Conservation (phyloP, 139 green algal species). For the Coelastrella sp. region DNA sequence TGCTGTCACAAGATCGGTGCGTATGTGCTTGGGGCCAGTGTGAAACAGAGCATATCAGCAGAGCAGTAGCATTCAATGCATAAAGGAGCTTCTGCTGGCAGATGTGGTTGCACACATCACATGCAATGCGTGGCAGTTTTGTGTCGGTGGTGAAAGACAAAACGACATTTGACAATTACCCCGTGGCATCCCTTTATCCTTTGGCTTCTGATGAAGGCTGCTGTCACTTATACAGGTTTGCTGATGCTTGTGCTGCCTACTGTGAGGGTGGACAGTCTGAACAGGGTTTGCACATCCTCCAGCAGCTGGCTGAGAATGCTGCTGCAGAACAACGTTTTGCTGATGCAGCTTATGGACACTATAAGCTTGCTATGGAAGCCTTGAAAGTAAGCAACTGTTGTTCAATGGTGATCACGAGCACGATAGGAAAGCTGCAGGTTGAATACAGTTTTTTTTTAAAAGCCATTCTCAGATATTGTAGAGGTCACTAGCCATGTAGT, state of each 20-base stretch:
- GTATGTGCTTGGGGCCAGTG: background rate
- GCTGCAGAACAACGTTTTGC: conserved; percentile 68
- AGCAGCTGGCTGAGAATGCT: conserved; percentile 71
- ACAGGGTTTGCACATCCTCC: conserved; percentile 36
- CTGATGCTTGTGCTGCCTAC: conserved; percentile 69
- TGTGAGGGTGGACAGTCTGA: conserved; percentile 55
- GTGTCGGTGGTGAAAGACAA: too few relatives aligned
- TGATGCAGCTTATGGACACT: conserved; percentile 75
- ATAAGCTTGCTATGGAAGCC: conserved; percentile 75
- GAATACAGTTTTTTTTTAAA: too few relatives aligned
- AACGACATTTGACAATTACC: too few relatives aligned
- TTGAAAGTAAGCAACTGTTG: conserved; percentile 45
- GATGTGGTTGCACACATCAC: background rate
- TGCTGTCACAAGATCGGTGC: conserved; percentile 63
- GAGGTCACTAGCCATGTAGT: too few relatives aligned
- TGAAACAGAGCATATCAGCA: background rate
- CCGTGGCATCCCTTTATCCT: too few relatives aligned
- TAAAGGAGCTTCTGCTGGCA: background rate
- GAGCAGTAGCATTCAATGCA: too few relatives aligned
- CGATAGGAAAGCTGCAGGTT: too few relatives aligned
- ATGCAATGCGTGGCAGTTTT: too few relatives aligned
- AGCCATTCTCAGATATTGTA: too few relatives aligned
- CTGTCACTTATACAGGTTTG: conserved; percentile 62
- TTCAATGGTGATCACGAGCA: too few relatives aligned
- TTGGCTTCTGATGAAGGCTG: too few relatives aligned